Evolutionary conservation across 129 eudicot genomes (phyloP), one percentile per base, ranked within the genome.

Genomic region (Lactuca saligna): DNA sequence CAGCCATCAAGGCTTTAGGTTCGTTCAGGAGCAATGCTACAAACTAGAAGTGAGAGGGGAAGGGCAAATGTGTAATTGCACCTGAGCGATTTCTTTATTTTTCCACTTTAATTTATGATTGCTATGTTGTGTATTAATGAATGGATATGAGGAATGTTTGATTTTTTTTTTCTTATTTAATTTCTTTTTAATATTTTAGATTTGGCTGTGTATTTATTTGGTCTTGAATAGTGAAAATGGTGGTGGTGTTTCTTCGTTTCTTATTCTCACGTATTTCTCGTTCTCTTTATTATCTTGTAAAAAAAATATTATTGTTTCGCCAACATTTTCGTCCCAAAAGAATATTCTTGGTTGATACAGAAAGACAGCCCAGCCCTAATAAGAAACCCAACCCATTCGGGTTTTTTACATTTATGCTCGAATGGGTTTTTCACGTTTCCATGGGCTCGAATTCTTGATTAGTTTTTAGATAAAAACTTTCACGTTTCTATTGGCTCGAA

Each of bases 11-110:
- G 80, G 96, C 96, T 0, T 75, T 89, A 84, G 96, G 93, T 65
- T 89, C 96, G 1, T 89, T 89, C 90, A 78, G 93, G 46, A 89
- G 96, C 93, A 89, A 89, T 68, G 57, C 93, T 7, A 83, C 92
- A 57, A 86, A 89, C 76, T 89, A 73, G 41, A 16, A 64, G 65
- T 31, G 15, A 13, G 15, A 13, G 69, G 67, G 75, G 15, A 13
- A 63, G 67, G 75, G 69, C 56, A 50, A 29, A 37, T 68, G 75
- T 51, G 65, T 68, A 67, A 61, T 53, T 72, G 38, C 34, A 0
- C 42, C 62, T 55, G 61, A 41, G 6, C 54, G 60, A 68, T 68
- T 67, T 67, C 74, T 75, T 75, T 55, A 75, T 75, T 75, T 75
- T 34, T 66, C 44, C 16, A 50, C 69, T 68, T 75, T 69, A 42